Percentiles rank a stretch among this genome's conserved stretches.
Evolutionary conservation across 2,329 filamentous ascomycete genomes (phyloP).

Genomic region (Clonostachys rhizophaga): DNA sequence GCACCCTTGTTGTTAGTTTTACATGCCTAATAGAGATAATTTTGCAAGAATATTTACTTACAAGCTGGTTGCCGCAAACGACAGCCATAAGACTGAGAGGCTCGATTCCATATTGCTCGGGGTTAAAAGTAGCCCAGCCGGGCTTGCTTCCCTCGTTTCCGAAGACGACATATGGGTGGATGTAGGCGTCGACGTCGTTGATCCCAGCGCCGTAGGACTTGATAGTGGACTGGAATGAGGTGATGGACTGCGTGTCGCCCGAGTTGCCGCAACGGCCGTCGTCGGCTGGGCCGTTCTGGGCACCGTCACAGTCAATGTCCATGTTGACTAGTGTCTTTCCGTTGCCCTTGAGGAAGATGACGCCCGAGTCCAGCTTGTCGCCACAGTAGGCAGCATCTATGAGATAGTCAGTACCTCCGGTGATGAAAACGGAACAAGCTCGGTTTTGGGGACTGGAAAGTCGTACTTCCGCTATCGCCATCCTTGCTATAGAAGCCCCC

Average conservation of each 20-base stretch:
- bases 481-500: conserved; percentile 32
- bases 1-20: too few relatives aligned
- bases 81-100: conserved; percentile 51
- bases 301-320: conserved; percentile 56
- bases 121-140: conserved; percentile 30
- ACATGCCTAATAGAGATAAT: background rate
- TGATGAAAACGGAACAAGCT: background rate
- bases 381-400: conserved; percentile 38
- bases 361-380: conserved; percentile 31
- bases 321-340: conserved; percentile 41
- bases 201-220: conserved; percentile 24
- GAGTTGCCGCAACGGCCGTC: conserved; percentile 36
- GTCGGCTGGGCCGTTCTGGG: conserved; percentile 29
- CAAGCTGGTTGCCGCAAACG: conserved; percentile 43
- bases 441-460: too few relatives aligned
- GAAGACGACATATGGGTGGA: conserved; percentile 48
- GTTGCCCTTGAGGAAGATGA: conserved; percentile 43
- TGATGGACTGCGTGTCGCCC: conserved; percentile 37
- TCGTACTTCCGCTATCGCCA: conserved; percentile 7
- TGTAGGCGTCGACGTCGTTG: conserved; percentile 42
- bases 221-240: conserved; percentile 38
- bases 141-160: conserved; percentile 35
- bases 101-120: conserved; percentile 33
- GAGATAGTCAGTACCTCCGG: background rate
- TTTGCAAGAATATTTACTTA: conserved; percentile 7